A percentile compares a stretch with the other conserved stretches of the same genome.
phyloP scores from a whole-genome alignment of 1,139 yeast species.

The Pneumocystis canis region DNA sequence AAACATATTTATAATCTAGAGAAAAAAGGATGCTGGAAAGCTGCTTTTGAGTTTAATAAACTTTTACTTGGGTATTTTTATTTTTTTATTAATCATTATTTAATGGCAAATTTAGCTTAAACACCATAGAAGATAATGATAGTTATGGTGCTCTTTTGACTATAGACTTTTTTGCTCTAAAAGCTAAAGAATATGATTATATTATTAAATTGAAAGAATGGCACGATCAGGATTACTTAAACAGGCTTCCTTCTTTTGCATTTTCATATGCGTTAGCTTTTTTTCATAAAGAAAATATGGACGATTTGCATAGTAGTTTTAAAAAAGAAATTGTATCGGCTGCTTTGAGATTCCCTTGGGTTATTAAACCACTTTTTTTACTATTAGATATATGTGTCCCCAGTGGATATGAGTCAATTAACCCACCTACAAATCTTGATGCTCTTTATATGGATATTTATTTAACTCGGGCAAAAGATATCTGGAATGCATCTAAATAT shows the following conservation, averaged over 20 bases:
- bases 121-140: conserved; percentile 64
- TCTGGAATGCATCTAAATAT: conserved; percentile 18
- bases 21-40: conserved; percentile 59
- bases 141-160: conserved; percentile 74
- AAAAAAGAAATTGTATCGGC: conserved; percentile 36
- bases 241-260: conserved; percentile 52
- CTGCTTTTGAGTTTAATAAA: conserved; percentile 66
- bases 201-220: conserved; percentile 34
- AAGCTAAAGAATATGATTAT: conserved; percentile 51
- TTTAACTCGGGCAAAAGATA: conserved; percentile 17
- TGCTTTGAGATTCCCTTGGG: conserved; percentile 42
- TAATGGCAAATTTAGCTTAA: conserved; percentile 22
- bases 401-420: conserved; percentile 11
- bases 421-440: conserved; percentile 16
- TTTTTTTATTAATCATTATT: not conserved
- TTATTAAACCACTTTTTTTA: conserved; percentile 40
- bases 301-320: conserved; percentile 30
- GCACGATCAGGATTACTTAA: conserved; percentile 26
- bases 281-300: conserved; percentile 23
- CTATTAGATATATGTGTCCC: conserved; percentile 24
- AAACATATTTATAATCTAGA: conserved; percentile 57
- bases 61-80: conserved; percentile 27
- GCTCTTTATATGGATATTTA: conserved; percentile 18
- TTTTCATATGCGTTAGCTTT: conserved; percentile 51
- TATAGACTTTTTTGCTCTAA: conserved; percentile 62